Conservation (phyloP, 192 early-diverging fungal species). For the Podila epigama region DNA sequence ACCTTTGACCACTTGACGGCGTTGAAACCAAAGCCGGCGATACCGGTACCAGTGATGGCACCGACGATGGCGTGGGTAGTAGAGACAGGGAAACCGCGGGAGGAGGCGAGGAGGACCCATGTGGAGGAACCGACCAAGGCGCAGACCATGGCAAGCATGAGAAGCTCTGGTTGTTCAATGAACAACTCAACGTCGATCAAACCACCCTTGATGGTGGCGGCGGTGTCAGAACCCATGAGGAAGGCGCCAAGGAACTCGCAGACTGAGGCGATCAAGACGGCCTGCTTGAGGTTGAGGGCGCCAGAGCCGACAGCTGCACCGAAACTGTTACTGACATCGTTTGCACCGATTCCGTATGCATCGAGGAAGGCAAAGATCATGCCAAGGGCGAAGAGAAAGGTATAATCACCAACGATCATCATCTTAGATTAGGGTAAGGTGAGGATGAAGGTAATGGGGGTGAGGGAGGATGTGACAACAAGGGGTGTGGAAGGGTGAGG, state of each 20-base stretch:
- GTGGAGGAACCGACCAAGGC: constrained; percentile 71
- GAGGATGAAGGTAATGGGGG: too few species aligned
- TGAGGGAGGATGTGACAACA: background rate
- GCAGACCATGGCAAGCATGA: constrained; percentile 80
- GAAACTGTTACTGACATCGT: constrained; percentile 83
- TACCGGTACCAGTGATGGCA: constrained; percentile 72
- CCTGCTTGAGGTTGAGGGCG: constrained; percentile 71
- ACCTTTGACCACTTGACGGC: constrained; percentile 63
- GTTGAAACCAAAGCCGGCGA: constrained; percentile 65
- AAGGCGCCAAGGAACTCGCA: constrained; percentile 83
- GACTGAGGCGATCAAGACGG: constrained; percentile 77
- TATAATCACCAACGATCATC: constrained; percentile 39
- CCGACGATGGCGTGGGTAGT: constrained; percentile 82
- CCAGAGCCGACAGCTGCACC: constrained; percentile 75
- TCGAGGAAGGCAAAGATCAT: constrained; percentile 71
- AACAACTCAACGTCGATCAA: constrained; percentile 68
- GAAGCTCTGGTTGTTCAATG: constrained; percentile 65
- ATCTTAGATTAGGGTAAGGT: background rate
- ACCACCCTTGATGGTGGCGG: constrained; percentile 81
- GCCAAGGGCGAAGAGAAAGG: constrained; percentile 73
- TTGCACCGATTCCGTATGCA: constrained; percentile 77
- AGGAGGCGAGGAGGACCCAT: constrained; percentile 75
- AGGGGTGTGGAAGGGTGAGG: background rate
- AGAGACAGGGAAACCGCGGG: constrained; percentile 70
- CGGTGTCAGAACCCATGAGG: constrained; percentile 69